These are phyloP conservation scores for Hapsidospora chrysogenum DNA, from an alignment of 495 filamentous ascomycete species.

Conservation along the genomic window DNA sequence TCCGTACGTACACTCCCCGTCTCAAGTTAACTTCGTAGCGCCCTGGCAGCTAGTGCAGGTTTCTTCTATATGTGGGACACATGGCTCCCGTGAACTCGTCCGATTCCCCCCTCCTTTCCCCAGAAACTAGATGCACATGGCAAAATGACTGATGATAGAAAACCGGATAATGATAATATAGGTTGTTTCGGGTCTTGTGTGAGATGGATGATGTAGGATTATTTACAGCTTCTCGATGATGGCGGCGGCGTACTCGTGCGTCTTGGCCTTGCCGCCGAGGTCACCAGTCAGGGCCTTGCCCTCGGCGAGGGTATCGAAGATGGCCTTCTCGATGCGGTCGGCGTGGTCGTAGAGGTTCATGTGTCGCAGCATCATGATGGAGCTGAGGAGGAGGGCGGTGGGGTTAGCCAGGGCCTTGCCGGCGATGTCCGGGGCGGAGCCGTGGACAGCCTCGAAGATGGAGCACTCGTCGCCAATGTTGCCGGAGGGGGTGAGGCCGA, in stretches of 20 bases:
- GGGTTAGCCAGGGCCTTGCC: conserved; percentile 93
- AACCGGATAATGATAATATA: no score
- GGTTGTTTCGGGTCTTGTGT: no score
- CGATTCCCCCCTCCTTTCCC: no score
- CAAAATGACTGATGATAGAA: no score
- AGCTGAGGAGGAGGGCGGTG: conserved; percentile 76
- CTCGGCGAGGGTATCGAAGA: conserved; percentile 85
- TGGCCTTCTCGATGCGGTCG: conserved; percentile 76
- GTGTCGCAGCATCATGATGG: conserved; percentile 98
- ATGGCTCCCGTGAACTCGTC: no score
- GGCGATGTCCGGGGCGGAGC: conserved; percentile 93
- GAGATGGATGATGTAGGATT: no score
- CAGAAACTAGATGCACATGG: no score
- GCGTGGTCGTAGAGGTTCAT: conserved; percentile 84
- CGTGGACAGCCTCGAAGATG: conserved; percentile 99
- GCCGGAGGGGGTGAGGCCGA: conserved; percentile 90
- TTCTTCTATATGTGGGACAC: no score
- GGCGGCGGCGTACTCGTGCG: conserved; percentile 74
- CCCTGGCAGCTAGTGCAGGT: no score
- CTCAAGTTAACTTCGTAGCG: no score
- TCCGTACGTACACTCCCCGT: no score
- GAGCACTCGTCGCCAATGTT: conserved; percentile 99
- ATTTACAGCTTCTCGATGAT: conserved; percentile 74
- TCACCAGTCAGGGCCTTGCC: conserved; percentile 93
- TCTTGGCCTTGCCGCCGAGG: conserved; percentile 87